Evolutionary conservation across 2,329 filamentous ascomycete genomes (phyloP).

Genomic region (Sarocladium kiliense): DNA sequence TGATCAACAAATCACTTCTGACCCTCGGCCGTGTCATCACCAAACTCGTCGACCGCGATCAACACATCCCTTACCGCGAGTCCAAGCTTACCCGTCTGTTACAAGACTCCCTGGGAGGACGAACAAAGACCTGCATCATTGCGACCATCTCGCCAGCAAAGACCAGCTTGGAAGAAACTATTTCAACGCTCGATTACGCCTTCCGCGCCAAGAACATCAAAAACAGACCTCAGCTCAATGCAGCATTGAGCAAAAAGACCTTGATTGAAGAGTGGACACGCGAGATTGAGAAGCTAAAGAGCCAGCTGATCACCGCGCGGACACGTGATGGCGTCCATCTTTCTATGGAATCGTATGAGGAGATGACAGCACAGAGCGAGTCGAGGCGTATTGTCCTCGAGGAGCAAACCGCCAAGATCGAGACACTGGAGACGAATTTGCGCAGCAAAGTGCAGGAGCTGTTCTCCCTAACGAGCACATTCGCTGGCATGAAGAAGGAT

Average conservation of each 20-base stretch:
- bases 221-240: constrained; percentile 95
- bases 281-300: constrained; percentile 93
- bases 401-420: constrained; percentile 87
- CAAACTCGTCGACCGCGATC: constrained; percentile 82
- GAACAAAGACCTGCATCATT: constrained; percentile 98
- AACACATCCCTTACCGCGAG: constrained; percentile 87
- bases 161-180: constrained; percentile 94
- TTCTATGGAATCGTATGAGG: constrained; percentile 81
- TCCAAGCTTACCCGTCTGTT: constrained; percentile 92
- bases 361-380: constrained; percentile 87
- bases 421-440: constrained; percentile 84
- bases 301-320: constrained; percentile 85
- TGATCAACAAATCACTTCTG: constrained; percentile 97
- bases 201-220: constrained; percentile 98
- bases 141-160: constrained; percentile 93
- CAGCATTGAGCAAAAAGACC: constrained; percentile 87
- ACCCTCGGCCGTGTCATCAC: constrained; percentile 97
- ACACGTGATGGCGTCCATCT: constrained; percentile 95
- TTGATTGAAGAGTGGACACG: constrained; percentile 82
- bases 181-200: constrained; percentile 95
- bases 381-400: constrained; percentile 86
- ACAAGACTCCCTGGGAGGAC: constrained; percentile 92
- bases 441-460: constrained; percentile 93
- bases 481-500: constrained; percentile 84
- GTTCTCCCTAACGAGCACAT: constrained; percentile 77